Evolutionary conservation across 768 basidiomycete genomes (phyloP), one percentile per base, ranked within the genome.

Genomic region (Amanita phalloides): DNA sequence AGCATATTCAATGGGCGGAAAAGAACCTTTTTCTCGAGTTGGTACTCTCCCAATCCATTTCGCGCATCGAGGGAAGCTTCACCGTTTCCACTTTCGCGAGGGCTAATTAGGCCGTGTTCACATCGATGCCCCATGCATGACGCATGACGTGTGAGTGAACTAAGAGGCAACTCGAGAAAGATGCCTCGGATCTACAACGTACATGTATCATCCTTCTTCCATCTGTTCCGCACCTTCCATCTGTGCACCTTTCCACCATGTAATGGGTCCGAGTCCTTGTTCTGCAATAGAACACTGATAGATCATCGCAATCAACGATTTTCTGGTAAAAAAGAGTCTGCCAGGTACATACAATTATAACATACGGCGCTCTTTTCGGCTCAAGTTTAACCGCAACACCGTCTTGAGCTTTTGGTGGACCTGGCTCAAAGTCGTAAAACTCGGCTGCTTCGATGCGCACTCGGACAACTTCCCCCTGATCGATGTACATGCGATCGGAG

Each of bases 361-460:
- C 81, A 67, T 88, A 91, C 2, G 86, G 85, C 3, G 85, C 71
- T 45, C 74, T 61, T 51, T 66, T 61, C 68, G 71, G 65, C 55
- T 82, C 81, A 39, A 65, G 66, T 56, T 72, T 71, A 2, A 79
- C 70, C 45, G 72, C 70, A 1, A 86, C 81, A 0, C 86, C 88
- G 46, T 89, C 86, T 0, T 73, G 66, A 41, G 81, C 82, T 60
- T 84, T 87, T 1, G 85, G 84, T 0, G 89, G 88, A 1, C 90
- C 89, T 2, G 89, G 89, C 54, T 90, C 89, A 57, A 88, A 86
- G 57, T 92, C 90, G 57, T 78, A 84, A 57, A 90, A 91, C 58
- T 90, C 86, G 58, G 90, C 90, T 3, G 74, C 71, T 60, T 91
- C 88, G 4, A 91, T 80, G 4, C 88, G 82, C 1, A 88, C 77